Evolutionary conservation across 371 early-diverging fungal species (phyloP).

Genomic region (Mucor piriformis): DNA sequence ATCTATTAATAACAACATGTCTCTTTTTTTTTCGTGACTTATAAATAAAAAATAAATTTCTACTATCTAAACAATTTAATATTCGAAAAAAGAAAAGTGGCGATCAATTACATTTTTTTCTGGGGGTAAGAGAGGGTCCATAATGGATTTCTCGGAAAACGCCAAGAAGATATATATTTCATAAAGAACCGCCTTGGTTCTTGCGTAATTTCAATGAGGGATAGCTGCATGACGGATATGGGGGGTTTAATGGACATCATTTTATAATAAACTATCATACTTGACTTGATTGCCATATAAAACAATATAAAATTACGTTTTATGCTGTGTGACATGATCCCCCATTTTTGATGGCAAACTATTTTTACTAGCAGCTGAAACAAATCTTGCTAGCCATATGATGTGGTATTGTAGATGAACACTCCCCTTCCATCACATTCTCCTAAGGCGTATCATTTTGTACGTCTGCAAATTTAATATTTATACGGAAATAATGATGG

Average conservation of each 20-base stretch:
- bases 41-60: too few species aligned
- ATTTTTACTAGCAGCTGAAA: not conserved
- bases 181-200: slow-evolving; percentile 25
- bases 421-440: too few species aligned
- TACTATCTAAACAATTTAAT: not conserved
- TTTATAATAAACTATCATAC: not conserved
- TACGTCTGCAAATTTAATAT: too few species aligned
- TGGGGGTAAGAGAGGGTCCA: not conserved
- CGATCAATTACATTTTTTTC: not conserved
- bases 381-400: too few species aligned
- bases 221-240: not conserved
- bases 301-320: not conserved
- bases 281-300: not conserved
- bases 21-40: not conserved
- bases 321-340: not conserved
- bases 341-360: not conserved
- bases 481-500: too few species aligned
- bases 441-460: too few species aligned
- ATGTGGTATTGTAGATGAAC: too few species aligned
- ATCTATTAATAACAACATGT: not conserved
- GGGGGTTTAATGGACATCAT: not conserved
- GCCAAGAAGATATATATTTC: slow-evolving; percentile 23
- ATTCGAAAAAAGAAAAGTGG: not conserved
- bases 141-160: slow-evolving; percentile 26
- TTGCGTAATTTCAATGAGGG: not conserved